Evolutionary conservation across 148 eudicot genomes (phyloP), one percentile per base, ranked within the genome.

Genomic region (Oxyria digyna): DNA sequence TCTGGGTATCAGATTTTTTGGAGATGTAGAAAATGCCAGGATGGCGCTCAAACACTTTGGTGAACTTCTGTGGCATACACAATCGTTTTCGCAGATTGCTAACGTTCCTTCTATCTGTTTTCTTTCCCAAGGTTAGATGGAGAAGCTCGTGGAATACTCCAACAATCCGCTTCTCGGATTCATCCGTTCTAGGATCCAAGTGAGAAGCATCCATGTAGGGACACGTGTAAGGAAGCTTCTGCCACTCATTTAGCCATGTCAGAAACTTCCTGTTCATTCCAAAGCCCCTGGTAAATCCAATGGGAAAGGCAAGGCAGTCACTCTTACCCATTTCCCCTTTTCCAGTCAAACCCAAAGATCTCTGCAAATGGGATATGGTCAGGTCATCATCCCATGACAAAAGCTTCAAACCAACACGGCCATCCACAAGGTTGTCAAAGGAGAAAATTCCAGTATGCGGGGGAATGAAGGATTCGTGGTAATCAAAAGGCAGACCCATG

Each of bases 41-140:
- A 71, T 91, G 97, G 63, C 97, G 88, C 70, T 91, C 97, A 81
- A 91, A 91, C 63, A 81, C 96, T 84, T 87, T 92, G 0, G 97
- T 92, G 59, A 89, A 92, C 67, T 92, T 92, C 71, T 89, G 97
- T 4, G 97, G 97, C 74, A 92, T 76, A 37, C 52, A 69, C 42
- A 92, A 76, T 33, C 94, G 88, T 45, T 74, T 87, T 20, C 96
- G 84, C 26, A 89, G 83, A 71, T 92, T 89, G 67, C 97, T 92
- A 69, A 89, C 94, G 68, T 87, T 92, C 62, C 76, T 83, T 46
- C 96, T 85, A 77, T 87, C 88, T 8, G 83, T 85, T 77, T 81
- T 87, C 74, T 83, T 82, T 4, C 76, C 84, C 64, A 92, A 55
- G 15, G 87, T 87, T n/a, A 92, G 85, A 68, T 87, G 87, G 62